These are phyloP conservation scores for Eimeria praecox DNA, from an alignment of 169 alveolate species.

Conservation along the genomic window DNA sequence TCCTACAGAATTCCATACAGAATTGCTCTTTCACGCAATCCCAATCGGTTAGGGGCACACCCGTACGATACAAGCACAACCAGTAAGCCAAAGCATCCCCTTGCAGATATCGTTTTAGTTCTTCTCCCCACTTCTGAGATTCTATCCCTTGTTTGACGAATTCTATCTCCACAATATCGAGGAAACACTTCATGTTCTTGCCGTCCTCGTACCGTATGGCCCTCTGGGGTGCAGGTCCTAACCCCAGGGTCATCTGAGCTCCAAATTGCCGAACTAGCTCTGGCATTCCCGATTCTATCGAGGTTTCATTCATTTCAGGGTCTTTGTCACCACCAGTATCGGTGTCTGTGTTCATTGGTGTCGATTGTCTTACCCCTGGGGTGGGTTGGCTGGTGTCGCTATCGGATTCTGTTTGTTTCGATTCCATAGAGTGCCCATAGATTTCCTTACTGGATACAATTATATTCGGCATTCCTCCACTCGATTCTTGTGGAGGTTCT, in stretches of 20 bases:
- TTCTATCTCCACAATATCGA: background rate
- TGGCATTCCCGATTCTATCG: background rate
- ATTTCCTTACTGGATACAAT: constrained; percentile 13
- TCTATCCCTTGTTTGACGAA: background rate
- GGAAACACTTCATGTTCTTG: background rate
- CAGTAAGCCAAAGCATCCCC: constrained; percentile 8
- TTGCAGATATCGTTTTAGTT: background rate
- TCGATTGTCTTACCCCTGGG: background rate
- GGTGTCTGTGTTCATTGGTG: background rate
- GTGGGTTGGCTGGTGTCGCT: constrained; percentile 25
- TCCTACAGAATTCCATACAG: background rate
- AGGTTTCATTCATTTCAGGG: background rate
- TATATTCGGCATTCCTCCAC: constrained; percentile 15
- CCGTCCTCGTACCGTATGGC: background rate
- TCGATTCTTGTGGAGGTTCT: constrained; percentile 6
- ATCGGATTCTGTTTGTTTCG: constrained; percentile 19
- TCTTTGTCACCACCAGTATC: background rate
- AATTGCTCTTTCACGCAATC: background rate
- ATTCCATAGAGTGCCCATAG: background rate
- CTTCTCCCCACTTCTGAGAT: background rate
- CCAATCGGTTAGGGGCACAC: background rate
- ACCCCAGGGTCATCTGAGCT: background rate
- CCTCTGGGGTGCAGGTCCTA: background rate
- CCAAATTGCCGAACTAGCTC: background rate
- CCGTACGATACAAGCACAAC: background rate